Base-by-base conservation (phyloP, 768 basidiomycete species). In the Mrakia hoshinonis region DNA sequence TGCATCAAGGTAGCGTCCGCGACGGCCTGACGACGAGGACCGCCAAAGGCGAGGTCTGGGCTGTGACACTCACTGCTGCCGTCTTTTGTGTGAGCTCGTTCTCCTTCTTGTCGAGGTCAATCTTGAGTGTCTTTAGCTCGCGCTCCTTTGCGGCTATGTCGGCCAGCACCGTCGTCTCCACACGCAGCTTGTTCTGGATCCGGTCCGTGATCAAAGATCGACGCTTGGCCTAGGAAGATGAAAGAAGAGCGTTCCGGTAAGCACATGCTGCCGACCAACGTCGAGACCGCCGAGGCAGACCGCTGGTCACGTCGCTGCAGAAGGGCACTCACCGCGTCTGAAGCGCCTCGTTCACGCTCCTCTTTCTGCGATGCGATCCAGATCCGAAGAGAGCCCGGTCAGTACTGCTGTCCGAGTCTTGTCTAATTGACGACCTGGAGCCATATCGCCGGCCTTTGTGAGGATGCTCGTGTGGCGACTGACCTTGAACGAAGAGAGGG, bases 121-220 rank as follows among this genome's bases (percentile, higher is more conserved):
- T 15, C 29, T 52, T 20, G 13, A 55, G 39, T 22, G 46, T n/a
- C 51, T 52, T 39, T 13, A 55, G 4, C 38, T 46, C 61, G 12
- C 51, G 29, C 47, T 73, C 72, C 51, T 68, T 73, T 3, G 48
- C 26, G 9, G 72, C 49, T 13, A 73, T 48, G 29, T 73, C 72
- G 22, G 11, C 12, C 55, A 58, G 29, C 26, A 73, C 46, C 20
- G 54, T 47, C 49, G 67, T 63, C 36, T 73, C 72, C 12, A 34
- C 36, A 36, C 62, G 54, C 10, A 73, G 66, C 61, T 69, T 73
- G 15, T 58, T 73, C 51, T 68, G 72, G 61, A 73, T 73, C 29
- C 72, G 66, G 10, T 34, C 47, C 1, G 60, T 54, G 24, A 68
- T 73, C 49, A 68, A 38, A 39, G 36, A 24, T 20, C 72, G 66